phyloP scores from a whole-genome alignment of 164 flowering plant genomes.

The Vitis riparia region DNA sequence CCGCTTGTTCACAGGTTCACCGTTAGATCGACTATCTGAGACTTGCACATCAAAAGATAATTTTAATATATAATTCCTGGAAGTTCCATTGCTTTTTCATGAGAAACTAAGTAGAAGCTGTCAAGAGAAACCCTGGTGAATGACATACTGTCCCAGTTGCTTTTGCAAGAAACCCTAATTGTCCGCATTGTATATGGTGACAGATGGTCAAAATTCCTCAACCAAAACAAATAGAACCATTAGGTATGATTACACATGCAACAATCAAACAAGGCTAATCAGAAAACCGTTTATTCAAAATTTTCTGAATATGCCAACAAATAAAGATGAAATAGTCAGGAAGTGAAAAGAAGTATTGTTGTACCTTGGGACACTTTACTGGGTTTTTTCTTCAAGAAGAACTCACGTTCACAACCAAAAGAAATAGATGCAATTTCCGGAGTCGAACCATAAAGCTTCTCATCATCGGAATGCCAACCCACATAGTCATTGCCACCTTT shows the following conservation, averaged over 20 bases:
- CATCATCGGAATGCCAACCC: constrained; percentile 97
- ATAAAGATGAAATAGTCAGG: not conserved
- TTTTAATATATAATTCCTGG: not conserved
- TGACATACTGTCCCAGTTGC: no score
- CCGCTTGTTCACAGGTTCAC: constrained; percentile 49
- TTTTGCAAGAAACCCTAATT: no score
- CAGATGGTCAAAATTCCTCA: no score
- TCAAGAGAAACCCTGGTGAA: not conserved
- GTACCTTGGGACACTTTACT: constrained; percentile 43
- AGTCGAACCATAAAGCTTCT: constrained; percentile 81
- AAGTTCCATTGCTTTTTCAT: not conserved
- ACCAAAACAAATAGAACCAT: no score
- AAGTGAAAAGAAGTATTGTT: not conserved
- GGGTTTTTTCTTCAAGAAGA: constrained; percentile 68
- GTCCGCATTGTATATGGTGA: no score
- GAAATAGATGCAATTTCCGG: constrained; percentile 91
- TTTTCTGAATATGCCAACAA: not conserved
- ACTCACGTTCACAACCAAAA: constrained; percentile 91
- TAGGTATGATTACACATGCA: no score
- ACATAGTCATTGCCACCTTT: constrained; percentile 84
- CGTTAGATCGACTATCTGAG: constrained; percentile 29
- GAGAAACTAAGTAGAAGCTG: not conserved
- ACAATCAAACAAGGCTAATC: no score
- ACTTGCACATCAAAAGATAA: constrained; percentile 1
- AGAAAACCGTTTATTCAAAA: not conserved